Conservation (phyloP, 331 rosid species). For the Cydonia oblonga region DNA sequence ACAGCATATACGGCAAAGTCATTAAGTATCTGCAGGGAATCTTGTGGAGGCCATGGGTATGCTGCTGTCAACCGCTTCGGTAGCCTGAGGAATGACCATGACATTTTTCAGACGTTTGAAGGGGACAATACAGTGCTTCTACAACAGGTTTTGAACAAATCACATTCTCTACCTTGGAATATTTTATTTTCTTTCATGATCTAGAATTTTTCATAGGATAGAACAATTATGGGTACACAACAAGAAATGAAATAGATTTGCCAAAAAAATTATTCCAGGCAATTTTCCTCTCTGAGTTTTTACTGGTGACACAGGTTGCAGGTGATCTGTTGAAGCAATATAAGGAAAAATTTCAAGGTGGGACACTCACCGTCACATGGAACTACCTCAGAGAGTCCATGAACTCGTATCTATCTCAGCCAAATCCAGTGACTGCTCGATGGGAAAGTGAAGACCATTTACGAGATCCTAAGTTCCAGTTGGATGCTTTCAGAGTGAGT, state of each 20-base stretch:
- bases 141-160: constrained; percentile 59
- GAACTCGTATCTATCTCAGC: constrained; percentile 86
- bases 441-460: constrained; percentile 89
- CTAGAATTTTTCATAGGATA: background rate
- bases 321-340: constrained; percentile 81
- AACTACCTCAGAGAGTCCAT: constrained; percentile 82
- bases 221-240: background rate
- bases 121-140: constrained; percentile 98
- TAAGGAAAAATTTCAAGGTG: constrained; percentile 74
- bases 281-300: too few species aligned
- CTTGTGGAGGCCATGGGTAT: constrained; percentile 99
- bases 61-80: constrained; percentile 95
- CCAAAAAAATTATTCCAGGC: too few species aligned
- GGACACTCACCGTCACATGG: constrained; percentile 85
- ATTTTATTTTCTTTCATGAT: background rate
- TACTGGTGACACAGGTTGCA: constrained; percentile 53
- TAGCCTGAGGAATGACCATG: constrained; percentile 84
- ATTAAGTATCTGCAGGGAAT: constrained; percentile 85
- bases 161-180: background rate
- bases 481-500: constrained; percentile 98
- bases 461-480: constrained; percentile 83
- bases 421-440: constrained; percentile 85
- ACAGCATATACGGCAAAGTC: constrained; percentile 86
- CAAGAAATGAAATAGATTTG: background rate
- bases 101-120: constrained; percentile 94